phyloP scores from a whole-genome alignment of 1,139 yeast species.

The Suhomyces atakaporum region DNA sequence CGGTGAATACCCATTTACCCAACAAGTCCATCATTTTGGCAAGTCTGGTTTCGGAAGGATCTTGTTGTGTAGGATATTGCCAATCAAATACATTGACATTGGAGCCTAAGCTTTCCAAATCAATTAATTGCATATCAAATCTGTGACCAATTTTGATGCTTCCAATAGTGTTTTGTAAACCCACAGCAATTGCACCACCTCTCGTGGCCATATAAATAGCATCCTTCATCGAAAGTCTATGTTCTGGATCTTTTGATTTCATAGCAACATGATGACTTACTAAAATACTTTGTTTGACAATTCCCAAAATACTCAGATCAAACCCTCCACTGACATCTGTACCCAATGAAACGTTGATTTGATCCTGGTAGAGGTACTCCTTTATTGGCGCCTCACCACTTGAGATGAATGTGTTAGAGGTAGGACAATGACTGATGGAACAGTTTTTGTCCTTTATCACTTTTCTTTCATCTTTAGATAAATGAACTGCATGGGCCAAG shows the following conservation, averaged over 20 bases:
- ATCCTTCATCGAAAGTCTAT: slow-evolving; percentile 64
- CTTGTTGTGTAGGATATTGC: slow-evolving; percentile 43
- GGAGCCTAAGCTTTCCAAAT: slow-evolving; percentile 52
- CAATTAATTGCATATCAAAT: slow-evolving; percentile 83
- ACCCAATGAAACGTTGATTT: slow-evolving; percentile 81
- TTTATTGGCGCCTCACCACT: slow-evolving; percentile 87
- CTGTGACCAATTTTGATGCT: slow-evolving; percentile 72
- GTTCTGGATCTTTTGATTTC: slow-evolving; percentile 43
- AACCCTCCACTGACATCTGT: slow-evolving; percentile 94
- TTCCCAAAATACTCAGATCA: slow-evolving; percentile 72
- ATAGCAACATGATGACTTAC: slow-evolving; percentile 86
- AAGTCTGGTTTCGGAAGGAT: slow-evolving; percentile 14
- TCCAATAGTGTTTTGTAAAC: slow-evolving; percentile 61
- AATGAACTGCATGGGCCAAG: slow-evolving; percentile 87
- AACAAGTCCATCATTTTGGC: slow-evolving; percentile 53
- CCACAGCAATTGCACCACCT: slow-evolving; percentile 87
- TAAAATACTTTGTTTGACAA: slow-evolving; percentile 75
- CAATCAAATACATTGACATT: slow-evolving; percentile 75
- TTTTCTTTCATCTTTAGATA: slow-evolving; percentile 62
- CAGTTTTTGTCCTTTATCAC: slow-evolving; percentile 55
- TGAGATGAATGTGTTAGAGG: slow-evolving; percentile 83
- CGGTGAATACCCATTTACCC: slow-evolving; percentile 92
- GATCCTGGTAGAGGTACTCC: slow-evolving; percentile 63
- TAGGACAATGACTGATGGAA: slow-evolving; percentile 92
- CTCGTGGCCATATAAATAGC: slow-evolving; percentile 79